phyloP scores from a whole-genome alignment of 1,284 basidiomycete genomes.

The Rhizoctonia solani region DNA sequence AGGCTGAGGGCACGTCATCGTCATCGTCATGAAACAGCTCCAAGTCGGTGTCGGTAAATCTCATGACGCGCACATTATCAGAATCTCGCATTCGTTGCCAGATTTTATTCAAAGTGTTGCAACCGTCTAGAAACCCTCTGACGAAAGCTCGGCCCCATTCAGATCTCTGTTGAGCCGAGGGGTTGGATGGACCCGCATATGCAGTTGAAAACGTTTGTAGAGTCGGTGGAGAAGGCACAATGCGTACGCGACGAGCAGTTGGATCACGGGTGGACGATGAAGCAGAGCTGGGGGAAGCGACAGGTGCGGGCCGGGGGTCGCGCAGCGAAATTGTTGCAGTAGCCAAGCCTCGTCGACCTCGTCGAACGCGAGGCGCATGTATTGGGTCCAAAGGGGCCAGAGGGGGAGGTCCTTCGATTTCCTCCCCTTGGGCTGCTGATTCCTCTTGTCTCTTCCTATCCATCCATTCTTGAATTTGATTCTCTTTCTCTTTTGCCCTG shows the following conservation, averaged over 20 bases:
- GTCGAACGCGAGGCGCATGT: conserved; percentile 40
- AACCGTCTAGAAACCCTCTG: conserved; percentile 1
- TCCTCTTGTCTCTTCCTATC: conserved; percentile 31
- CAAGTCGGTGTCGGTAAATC: conserved; percentile 10
- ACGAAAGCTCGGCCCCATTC: conserved; percentile 15
- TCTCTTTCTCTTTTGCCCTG: conserved; percentile 61
- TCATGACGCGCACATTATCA: conserved; percentile 9
- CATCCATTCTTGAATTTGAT: conserved; percentile 59
- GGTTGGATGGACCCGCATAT: conserved; percentile 17
- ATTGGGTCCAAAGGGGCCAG: too few relatives aligned
- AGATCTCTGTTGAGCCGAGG: conserved; percentile 12
- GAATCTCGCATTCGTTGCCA: conserved; percentile 26
- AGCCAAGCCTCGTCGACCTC: conserved; percentile 58
- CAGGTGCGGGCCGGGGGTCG: conserved; percentile 29
- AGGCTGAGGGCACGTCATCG: not conserved
- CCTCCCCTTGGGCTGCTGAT: conserved; percentile 29
- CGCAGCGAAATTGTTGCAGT: conserved; percentile 61
- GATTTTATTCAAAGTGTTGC: conserved; percentile 10
- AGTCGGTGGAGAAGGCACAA: conserved; percentile 14
- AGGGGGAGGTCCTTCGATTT: not conserved
- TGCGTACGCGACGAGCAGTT: not conserved
- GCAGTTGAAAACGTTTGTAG: conserved; percentile 17
- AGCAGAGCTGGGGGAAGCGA: not conserved
- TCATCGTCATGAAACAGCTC: not conserved
- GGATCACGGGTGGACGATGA: not conserved